Percentiles rank a stretch among this genome's conserved stretches.
These are phyloP conservation scores for Rhynchosporium graminicola DNA, from an alignment of 2,329 filamentous ascomycete species.

Conservation along the genomic window DNA sequence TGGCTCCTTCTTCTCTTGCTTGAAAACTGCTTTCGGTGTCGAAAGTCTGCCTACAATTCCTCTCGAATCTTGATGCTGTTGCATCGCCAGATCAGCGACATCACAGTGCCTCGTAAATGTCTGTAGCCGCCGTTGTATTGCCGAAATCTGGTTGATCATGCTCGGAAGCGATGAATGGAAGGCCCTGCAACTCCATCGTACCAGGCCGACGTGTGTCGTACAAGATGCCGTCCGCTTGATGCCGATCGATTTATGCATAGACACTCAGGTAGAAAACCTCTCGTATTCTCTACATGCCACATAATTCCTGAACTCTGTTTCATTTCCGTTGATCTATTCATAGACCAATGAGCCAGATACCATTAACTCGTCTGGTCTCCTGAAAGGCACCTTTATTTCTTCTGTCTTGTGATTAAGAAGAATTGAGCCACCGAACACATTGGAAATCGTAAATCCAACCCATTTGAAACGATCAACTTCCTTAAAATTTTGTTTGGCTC, in stretches of 20 bases:
- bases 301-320: neutral
- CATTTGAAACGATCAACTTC: too few species aligned
- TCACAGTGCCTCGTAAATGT: neutral
- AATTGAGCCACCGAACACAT: neutral
- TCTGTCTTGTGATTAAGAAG: neutral
- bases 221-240: neutral
- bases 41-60: neutral
- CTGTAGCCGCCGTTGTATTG: neutral
- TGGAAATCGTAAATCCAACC: too few species aligned
- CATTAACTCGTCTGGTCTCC: too few species aligned
- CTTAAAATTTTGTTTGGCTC: neutral
- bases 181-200: neutral
- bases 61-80: conserved; percentile 6
- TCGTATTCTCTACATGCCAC: neutral
- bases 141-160: neutral
- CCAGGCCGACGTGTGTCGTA: neutral
- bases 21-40: too few species aligned
- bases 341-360: neutral
- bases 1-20: neutral
- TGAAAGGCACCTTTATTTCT: neutral
- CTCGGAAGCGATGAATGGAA: neutral
- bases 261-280: conserved; percentile 3
- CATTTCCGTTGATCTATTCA: neutral
- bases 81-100: conserved; percentile 11
- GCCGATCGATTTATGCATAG: neutral